Conservation (phyloP, 106 monocot genomes). For the Xerophyta viscosa region DNA sequence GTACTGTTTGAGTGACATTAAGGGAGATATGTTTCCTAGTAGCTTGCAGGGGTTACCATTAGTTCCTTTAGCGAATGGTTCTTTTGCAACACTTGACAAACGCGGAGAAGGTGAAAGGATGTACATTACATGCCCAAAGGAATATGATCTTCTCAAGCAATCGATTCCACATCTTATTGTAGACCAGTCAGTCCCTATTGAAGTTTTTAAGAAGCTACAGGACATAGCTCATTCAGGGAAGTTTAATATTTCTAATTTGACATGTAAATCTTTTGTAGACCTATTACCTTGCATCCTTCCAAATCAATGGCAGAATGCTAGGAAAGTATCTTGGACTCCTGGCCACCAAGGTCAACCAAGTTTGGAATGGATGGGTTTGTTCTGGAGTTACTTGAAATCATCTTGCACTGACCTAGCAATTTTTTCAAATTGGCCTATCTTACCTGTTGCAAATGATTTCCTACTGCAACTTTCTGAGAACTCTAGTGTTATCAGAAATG, state of each 20-base stretch:
- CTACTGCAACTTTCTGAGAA: constrained; percentile 61
- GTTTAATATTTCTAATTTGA: constrained; percentile 57
- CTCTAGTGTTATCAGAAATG: constrained; percentile 75
- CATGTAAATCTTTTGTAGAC: constrained; percentile 72
- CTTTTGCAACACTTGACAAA: constrained; percentile 52
- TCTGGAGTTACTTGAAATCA: constrained; percentile 80
- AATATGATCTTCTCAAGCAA: constrained; percentile 70
- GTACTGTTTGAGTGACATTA: constrained; percentile 83
- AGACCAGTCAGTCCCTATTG: constrained; percentile 50
- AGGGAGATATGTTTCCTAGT: constrained; percentile 25
- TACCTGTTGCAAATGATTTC: constrained; percentile 59
- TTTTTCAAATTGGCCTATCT: constrained; percentile 76
- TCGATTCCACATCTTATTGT: constrained; percentile 67
- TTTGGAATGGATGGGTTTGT: constrained; percentile 70
- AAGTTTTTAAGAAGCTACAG: constrained; percentile 41
- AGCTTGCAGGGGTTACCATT: constrained; percentile 72
- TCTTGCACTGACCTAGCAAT: constrained; percentile 74
- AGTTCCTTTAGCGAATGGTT: constrained; percentile 79
- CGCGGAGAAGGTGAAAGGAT: constrained; percentile 74
- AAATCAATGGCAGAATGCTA: constrained; percentile 75
- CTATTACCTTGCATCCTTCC: constrained; percentile 83
- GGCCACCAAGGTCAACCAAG: constrained; percentile 65
- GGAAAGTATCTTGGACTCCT: constrained; percentile 67
- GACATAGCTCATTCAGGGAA: constrained; percentile 52
- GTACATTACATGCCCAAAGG: constrained; percentile 43